These are phyloP conservation scores for Lactarius tabidus DNA, from an alignment of 768 basidiomycete species.

Conservation along the genomic window DNA sequence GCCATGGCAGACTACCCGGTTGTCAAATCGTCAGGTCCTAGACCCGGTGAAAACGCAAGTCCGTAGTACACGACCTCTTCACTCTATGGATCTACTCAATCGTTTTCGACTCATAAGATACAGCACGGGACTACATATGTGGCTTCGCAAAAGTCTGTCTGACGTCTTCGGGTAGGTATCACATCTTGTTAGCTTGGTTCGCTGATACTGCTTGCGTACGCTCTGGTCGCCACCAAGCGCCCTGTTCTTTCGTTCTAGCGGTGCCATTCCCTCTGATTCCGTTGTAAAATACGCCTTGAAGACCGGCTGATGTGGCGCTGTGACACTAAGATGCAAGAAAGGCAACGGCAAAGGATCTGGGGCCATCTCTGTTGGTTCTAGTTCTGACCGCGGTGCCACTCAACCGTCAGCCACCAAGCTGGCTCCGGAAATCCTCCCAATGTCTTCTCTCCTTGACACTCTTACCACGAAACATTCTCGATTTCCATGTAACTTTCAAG, in stretches of 20 bases:
- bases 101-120: background rate
- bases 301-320: conserved; percentile 17
- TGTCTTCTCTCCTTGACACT: background rate
- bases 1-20: background rate
- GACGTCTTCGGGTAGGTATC: background rate
- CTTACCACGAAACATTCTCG: conserved; percentile 1
- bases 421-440: conserved; percentile 8
- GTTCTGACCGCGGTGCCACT: conserved; percentile 13
- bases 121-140: background rate
- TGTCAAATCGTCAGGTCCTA: background rate
- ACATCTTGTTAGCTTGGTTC: background rate
- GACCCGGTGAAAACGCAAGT: background rate
- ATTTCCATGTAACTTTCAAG: conserved; percentile 10
- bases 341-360: conserved; percentile 16
- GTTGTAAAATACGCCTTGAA: conserved; percentile 6
- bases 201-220: conserved; percentile 2
- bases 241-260: conserved; percentile 4
- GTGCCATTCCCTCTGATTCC: background rate
- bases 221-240: conserved; percentile 1
- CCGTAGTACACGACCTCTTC: background rate
- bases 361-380: conserved; percentile 20
- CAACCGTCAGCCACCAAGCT: conserved; percentile 19
- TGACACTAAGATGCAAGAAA: conserved; percentile 14
- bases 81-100: background rate
- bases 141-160: background rate